Evolutionary conservation across 2,329 filamentous ascomycete genomes (phyloP).

Genomic region (Trichoderma brevicompactum): DNA sequence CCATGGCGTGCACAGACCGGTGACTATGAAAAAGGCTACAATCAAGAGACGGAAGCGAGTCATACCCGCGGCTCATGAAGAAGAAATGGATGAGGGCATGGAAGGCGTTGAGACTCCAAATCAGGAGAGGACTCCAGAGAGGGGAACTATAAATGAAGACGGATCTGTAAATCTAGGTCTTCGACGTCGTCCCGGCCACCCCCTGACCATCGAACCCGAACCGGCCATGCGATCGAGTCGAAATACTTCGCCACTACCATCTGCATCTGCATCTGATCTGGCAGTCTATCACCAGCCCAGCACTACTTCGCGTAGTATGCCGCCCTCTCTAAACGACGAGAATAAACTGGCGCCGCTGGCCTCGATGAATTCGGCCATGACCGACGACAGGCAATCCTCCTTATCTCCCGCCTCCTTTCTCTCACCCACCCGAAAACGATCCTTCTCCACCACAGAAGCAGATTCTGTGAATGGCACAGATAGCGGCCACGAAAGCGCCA

Average conservation of each 20-base stretch:
- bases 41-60: slow-evolving; percentile 96
- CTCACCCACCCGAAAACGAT: slow-evolving; percentile 66
- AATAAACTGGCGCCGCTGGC: slow-evolving; percentile 63
- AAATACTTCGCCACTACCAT: slow-evolving; percentile 50
- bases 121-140: slow-evolving; percentile 49
- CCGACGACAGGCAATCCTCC: slow-evolving; percentile 60
- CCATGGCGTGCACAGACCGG: slow-evolving; percentile 88
- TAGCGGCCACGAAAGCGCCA: slow-evolving; percentile 53
- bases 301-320: slow-evolving; percentile 44
- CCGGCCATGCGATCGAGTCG: slow-evolving; percentile 49
- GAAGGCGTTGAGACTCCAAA: slow-evolving; percentile 49
- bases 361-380: slow-evolving; percentile 47
- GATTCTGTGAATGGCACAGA: slow-evolving; percentile 48
- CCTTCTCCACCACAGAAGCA: slow-evolving; percentile 65
- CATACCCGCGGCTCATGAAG: slow-evolving; percentile 72
- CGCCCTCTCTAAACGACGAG: slow-evolving; percentile 55
- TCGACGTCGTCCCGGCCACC: slow-evolving; percentile 53
- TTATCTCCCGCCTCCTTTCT: slow-evolving; percentile 65
- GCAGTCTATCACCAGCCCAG: slow-evolving; percentile 57
- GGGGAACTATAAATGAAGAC: slow-evolving; percentile 64
- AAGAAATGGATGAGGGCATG: slow-evolving; percentile 54
- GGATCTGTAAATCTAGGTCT: slow-evolving; percentile 67
- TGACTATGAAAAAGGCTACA: slow-evolving; percentile 98
- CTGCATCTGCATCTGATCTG: slow-evolving; percentile 48
- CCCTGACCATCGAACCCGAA: slow-evolving; percentile 54